Percentiles rank a stretch among this genome's conserved stretches.
Evolutionary conservation across 2,329 filamentous ascomycete species (phyloP).

Genomic region (Tolypocladium cylindrosporum): DNA sequence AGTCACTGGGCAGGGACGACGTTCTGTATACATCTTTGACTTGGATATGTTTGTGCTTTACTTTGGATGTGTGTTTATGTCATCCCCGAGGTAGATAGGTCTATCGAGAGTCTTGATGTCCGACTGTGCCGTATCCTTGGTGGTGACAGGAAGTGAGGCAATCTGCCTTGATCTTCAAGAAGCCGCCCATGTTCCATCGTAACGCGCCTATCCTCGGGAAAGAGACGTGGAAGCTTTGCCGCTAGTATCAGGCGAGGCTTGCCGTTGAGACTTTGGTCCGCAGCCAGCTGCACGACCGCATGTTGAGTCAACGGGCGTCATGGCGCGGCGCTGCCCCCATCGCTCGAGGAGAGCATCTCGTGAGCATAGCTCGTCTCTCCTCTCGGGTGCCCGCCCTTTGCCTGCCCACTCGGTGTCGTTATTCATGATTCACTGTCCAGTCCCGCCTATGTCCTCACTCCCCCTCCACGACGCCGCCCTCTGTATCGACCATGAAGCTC

Average conservation of each 20-base stretch:
- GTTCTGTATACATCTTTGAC: constrained; percentile 4
- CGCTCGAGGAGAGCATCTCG: background rate
- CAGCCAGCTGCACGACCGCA: background rate
- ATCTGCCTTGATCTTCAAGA: background rate
- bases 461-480: constrained; percentile 6
- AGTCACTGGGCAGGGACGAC: background rate
- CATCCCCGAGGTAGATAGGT: background rate
- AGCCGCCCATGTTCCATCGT: background rate
- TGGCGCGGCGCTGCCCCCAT: background rate
- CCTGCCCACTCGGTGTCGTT: background rate
- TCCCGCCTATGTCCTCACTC: constrained; percentile 2
- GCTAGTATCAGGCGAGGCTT: background rate
- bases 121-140: too few species aligned
- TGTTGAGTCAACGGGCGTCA: background rate
- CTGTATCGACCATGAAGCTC: constrained; percentile 52
- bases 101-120: background rate
- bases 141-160: background rate
- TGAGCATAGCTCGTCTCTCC: background rate
- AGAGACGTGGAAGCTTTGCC: too few species aligned
- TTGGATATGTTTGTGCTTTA: constrained; percentile 1
- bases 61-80: background rate
- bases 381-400: background rate
- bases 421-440: background rate
- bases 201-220: too few species aligned
- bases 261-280: background rate